Percentiles rank a stretch among this genome's conserved stretches.
Evolutionary conservation across 2,329 filamentous ascomycete genomes (phyloP).

Genomic region (Ophiostoma australiae): DNA sequence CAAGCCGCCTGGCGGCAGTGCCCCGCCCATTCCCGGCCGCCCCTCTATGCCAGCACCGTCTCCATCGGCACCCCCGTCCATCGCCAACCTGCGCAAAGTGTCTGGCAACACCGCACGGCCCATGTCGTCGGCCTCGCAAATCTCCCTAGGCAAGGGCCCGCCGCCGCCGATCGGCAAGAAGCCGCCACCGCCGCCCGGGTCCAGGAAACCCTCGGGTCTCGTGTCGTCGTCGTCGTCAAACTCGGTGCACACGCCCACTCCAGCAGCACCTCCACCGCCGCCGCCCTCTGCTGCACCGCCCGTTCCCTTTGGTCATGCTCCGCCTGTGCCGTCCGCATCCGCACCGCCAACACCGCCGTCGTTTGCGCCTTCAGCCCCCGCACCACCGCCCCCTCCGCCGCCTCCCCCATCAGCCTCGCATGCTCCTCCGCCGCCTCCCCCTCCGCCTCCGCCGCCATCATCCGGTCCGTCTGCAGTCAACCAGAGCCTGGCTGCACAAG

Average conservation of each 20-base stretch:
- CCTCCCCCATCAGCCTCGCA: conserved; percentile 33
- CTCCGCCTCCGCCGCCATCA: conserved; percentile 32
- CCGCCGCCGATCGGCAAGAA: conserved; percentile 78
- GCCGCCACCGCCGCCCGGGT: conserved; percentile 57
- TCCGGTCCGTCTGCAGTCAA: conserved; percentile 34
- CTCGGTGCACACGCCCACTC: conserved; percentile 33
- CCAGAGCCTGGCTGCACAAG: conserved; percentile 39
- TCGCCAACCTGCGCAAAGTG: conserved; percentile 55
- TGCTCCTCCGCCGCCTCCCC: conserved; percentile 37
- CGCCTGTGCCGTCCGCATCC: conserved; percentile 41
- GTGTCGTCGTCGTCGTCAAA: conserved; percentile 17
- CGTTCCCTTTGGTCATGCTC: conserved; percentile 34
- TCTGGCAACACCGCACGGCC: conserved; percentile 48
- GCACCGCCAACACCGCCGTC: conserved; percentile 38
- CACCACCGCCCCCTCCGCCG: conserved; percentile 36
- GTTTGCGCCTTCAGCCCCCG: conserved; percentile 34
- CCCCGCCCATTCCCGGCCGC: conserved; percentile 55
- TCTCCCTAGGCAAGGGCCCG: conserved; percentile 52
- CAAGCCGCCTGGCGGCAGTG: conserved; percentile 54
- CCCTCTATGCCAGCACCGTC: conserved; percentile 44
- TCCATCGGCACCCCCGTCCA: conserved; percentile 37
- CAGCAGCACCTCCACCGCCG: conserved; percentile 37
- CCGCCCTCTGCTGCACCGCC: conserved; percentile 33
- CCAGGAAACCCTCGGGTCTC: conserved; percentile 50
- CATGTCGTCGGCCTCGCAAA: conserved; percentile 54